Base-by-base conservation (phyloP, 106 monocot species). In the Acanthochlamys bracteata region DNA sequence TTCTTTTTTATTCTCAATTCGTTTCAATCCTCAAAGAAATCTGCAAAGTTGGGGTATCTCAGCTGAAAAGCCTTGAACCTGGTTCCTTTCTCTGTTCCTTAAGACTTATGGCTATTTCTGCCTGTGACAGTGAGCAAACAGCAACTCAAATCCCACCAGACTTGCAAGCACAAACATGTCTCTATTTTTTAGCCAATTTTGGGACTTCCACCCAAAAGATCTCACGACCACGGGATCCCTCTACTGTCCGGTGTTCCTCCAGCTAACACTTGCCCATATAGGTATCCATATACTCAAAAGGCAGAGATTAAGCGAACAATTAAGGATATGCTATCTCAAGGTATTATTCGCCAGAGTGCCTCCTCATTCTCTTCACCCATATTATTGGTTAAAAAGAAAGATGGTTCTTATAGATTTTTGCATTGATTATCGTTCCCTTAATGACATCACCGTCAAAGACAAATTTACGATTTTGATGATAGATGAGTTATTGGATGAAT, bases 401-500 rank as follows among this genome's bases (percentile, higher is more conserved):
- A 66, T 26, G 26, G 10, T 9, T 52, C 66, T 24, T 66, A 53
- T 16, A 12, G 53, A 14, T n/a, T 66, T 66, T 0, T 66, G 66
- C 16, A 4, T 20, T 3, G 49, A 66, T 19, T 54, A 66, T 17
- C 8, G 51, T 0, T 24, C 21, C 7, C 25, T 54, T 7, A 66
- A 66, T 52, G 9, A 7, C 11, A 51, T 51, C 1, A 66, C 27
- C 3, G 19, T 39, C 4, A 66, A 66, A 25, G 26, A 66, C 51
- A 24, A 17, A 66, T 66, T 53, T 26, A 24, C 66, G 2, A 51
- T 66, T 15, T 25, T 27, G 11, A 25, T 33, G 23, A 7, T 66
- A 7, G 66, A 66, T 49, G 66, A 66, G 7, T 17, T 66, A 0
- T 14, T 66, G 13, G 52, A 66, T 53, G 52, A 66, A 52, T 41